Percentiles rank a stretch among this genome's conserved stretches.
These are phyloP conservation scores for Boechera divaricarpa DNA, from an alignment of 345 rosid genomes.

Conservation along the genomic window DNA sequence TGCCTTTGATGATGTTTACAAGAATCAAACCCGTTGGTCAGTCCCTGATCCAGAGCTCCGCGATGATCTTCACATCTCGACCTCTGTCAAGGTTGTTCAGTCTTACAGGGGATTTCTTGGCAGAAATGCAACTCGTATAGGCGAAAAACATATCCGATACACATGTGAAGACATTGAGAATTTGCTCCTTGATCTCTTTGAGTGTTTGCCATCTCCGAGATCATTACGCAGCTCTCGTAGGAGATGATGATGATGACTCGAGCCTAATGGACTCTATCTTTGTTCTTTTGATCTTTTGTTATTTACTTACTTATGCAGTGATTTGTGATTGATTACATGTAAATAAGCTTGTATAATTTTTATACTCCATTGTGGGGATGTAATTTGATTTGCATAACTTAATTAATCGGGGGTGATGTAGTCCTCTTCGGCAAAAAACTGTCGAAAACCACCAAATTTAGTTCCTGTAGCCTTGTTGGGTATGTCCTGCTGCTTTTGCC, in stretches of 20 bases:
- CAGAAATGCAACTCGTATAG: constrained; percentile 44
- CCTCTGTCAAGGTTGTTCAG: constrained; percentile 66
- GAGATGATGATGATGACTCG: constrained; percentile 44
- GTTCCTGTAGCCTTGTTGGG: too few species aligned
- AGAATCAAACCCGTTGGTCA: constrained; percentile 63
- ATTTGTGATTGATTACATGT: constrained; percentile 28
- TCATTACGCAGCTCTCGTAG: constrained; percentile 56
- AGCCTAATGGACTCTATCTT: neutral
- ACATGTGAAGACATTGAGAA: constrained; percentile 61
- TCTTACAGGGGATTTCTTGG: constrained; percentile 74
- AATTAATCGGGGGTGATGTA: too few species aligned
- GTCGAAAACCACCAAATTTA: too few species aligned
- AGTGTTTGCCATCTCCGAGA: constrained; percentile 52
- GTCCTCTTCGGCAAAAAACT: too few species aligned
- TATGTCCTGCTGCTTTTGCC: too few species aligned
- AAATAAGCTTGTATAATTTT: constrained; percentile 15
- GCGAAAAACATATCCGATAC: constrained; percentile 67
- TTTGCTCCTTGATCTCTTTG: constrained; percentile 66
- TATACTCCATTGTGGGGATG: constrained; percentile 25
- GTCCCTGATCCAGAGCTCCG: constrained; percentile 70
- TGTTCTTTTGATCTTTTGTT: constrained; percentile 26
- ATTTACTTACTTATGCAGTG: constrained; percentile 12
- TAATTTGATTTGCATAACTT: neutral
- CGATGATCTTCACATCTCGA: constrained; percentile 69
- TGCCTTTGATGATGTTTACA: constrained; percentile 74